Conservation (phyloP, 768 basidiomycete species). For the Kondoa subrosea region DNA sequence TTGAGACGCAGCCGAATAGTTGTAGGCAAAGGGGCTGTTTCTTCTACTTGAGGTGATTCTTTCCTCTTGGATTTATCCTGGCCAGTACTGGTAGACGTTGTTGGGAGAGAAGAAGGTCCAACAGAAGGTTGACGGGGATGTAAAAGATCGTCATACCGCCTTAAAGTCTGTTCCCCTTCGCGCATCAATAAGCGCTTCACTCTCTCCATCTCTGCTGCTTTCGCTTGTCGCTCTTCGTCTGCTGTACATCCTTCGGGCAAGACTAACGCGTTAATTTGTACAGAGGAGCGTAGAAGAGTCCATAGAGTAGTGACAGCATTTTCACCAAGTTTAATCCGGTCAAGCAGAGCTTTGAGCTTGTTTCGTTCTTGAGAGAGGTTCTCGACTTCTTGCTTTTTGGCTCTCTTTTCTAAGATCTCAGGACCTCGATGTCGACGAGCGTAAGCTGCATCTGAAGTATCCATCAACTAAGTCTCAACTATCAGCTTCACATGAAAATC, state of each 20-base stretch:
- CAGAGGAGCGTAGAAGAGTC: not conserved
- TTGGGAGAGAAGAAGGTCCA: not conserved
- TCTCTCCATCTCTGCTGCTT: not conserved
- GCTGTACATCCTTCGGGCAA: not conserved
- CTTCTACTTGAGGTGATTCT: not conserved
- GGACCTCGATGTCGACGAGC: not conserved
- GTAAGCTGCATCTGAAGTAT: constrained; percentile 1
- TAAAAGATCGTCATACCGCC: constrained; percentile 9
- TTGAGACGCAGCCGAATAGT: not conserved
- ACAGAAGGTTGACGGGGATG: not conserved
- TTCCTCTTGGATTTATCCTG: not conserved
- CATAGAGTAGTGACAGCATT: not conserved
- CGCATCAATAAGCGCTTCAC: not conserved
- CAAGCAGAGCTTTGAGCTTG: not conserved
- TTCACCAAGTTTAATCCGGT: not conserved
- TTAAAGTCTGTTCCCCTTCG: not conserved
- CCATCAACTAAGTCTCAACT: not conserved
- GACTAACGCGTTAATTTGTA: not conserved
- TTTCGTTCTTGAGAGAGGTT: not conserved
- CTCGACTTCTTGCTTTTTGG: not conserved
- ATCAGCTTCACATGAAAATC: not conserved
- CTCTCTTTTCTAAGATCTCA: constrained; percentile 3
- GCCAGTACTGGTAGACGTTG: not conserved
- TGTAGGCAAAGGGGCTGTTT: not conserved
- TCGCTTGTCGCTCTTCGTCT: not conserved